Percentiles rank a stretch among this genome's conserved stretches.
Evolutionary conservation across 2,329 filamentous ascomycete genomes (phyloP).

Genomic region (Aspergillus jensenii): DNA sequence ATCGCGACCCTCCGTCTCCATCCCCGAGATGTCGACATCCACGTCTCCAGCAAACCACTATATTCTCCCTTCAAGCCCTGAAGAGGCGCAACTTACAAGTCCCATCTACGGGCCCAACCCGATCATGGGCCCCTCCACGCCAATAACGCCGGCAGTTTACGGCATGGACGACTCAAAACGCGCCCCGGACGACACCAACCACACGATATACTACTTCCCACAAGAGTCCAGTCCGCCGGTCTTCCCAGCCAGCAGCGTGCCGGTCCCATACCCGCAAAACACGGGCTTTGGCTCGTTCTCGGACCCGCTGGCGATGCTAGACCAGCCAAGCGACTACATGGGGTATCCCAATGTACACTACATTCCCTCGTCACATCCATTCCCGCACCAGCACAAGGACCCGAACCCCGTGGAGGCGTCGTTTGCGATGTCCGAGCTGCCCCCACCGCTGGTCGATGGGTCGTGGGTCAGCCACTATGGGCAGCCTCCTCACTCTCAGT

Average conservation of each 20-base stretch:
- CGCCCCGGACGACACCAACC: not conserved
- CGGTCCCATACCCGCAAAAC: not conserved
- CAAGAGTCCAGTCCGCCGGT: not conserved
- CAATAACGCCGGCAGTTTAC: constrained; percentile 1
- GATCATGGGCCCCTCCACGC: not conserved
- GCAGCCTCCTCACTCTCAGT: not conserved
- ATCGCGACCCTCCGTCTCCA: not conserved
- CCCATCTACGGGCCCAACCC: not conserved
- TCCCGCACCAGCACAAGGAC: not conserved
- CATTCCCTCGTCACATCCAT: not conserved
- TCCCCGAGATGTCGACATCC: not conserved
- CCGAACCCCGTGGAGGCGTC: not conserved
- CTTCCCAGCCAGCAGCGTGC: not conserved
- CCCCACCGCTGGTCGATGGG: not conserved
- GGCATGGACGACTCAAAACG: not conserved
- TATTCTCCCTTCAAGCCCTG: constrained; percentile 3
- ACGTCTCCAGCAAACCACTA: not conserved
- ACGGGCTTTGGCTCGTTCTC: not conserved
- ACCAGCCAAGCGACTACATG: not conserved
- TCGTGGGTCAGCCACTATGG: not conserved
- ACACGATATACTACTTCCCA: constrained; percentile 1
- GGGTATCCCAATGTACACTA: not conserved
- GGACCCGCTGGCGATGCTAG: not conserved
- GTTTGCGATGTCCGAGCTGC: not conserved
- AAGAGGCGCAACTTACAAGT: not conserved